Percentiles rank a stretch among this genome's conserved stretches.
Conservation (phyloP, 345 rosid species). For the Conringia planisiliqua region DNA sequence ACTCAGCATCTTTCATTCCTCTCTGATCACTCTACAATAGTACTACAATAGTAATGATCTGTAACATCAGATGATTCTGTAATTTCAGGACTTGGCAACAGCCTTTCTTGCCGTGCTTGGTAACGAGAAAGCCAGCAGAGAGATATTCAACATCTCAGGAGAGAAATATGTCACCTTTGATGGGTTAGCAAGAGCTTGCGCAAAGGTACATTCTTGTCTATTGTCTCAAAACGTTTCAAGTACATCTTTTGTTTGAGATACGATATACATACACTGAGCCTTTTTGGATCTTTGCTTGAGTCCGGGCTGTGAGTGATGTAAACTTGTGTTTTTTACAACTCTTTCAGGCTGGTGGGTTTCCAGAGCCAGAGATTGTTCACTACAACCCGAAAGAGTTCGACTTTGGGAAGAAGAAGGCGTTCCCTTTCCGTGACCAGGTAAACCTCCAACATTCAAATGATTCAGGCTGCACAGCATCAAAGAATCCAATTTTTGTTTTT, state of each 20-base stretch:
- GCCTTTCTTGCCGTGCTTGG: constrained; percentile 76
- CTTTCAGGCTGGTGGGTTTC: constrained; percentile 87
- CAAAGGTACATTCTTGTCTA: constrained; percentile 56
- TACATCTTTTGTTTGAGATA: background rate
- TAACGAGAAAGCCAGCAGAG: constrained; percentile 78
- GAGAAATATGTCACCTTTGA: constrained; percentile 88
- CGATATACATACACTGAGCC: background rate
- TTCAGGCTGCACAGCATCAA: background rate
- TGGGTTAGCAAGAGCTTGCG: constrained; percentile 92
- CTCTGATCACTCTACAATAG: background rate
- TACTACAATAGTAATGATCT: background rate
- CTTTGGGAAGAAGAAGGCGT: constrained; percentile 94
- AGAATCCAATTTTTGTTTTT: background rate
- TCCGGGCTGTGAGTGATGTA: background rate
- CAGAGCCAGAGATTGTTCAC: constrained; percentile 86
- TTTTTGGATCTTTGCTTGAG: background rate
- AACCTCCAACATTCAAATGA: constrained; percentile 3
- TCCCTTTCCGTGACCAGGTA: constrained; percentile 99
- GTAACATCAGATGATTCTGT: constrained; percentile 13
- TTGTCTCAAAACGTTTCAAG: background rate
- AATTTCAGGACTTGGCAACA: constrained; percentile 75
- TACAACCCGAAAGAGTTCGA: constrained; percentile 90
- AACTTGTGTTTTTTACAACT: constrained; percentile 4
- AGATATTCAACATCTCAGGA: constrained; percentile 91
- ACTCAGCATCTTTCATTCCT: background rate